Conservation (phyloP, 768 basidiomycete species). For the Amanita inopinata region DNA sequence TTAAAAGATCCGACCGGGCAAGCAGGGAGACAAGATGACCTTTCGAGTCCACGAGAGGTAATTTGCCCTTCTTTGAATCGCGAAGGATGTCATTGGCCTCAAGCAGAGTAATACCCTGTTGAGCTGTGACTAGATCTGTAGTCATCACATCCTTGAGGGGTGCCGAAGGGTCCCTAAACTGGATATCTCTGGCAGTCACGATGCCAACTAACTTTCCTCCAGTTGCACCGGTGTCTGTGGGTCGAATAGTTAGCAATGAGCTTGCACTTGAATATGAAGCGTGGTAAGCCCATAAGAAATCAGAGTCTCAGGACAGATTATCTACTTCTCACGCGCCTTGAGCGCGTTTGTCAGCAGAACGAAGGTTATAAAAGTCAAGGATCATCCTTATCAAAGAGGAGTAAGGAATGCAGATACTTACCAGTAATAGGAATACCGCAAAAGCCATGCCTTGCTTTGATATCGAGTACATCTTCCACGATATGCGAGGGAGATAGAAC, state of each 20-base stretch:
- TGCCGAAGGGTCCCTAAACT: slow-evolving; percentile 68
- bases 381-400: slow-evolving; percentile 31
- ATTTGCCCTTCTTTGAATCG: slow-evolving; percentile 95
- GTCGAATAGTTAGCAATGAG: slow-evolving; percentile 5
- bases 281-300: too few relatives aligned
- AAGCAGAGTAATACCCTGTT: slow-evolving; percentile 77
- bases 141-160: slow-evolving; percentile 85
- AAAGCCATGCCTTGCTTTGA: slow-evolving; percentile 88
- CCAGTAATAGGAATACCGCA: slow-evolving; percentile 97
- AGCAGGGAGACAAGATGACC: slow-evolving; percentile 67
- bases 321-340: slow-evolving; percentile 68
- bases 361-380: slow-evolving; percentile 78
- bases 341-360: slow-evolving; percentile 79
- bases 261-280: slow-evolving; percentile 3
- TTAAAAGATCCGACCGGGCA: slow-evolving; percentile 93
- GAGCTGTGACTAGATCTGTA: slow-evolving; percentile 75
- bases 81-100: slow-evolving; percentile 94
- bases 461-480: slow-evolving; percentile 86
- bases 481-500: slow-evolving; percentile 69
- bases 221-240: slow-evolving; percentile 70
- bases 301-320: too few relatives aligned
- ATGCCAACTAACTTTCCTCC: slow-evolving; percentile 94
- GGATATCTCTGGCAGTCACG: slow-evolving; percentile 92
- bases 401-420: slow-evolving; percentile 31
- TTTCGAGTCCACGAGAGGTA: slow-evolving; percentile 53